Base-by-base conservation (phyloP, 495 filamentous ascomycete species). In the Lindgomyces ingoldianus region DNA sequence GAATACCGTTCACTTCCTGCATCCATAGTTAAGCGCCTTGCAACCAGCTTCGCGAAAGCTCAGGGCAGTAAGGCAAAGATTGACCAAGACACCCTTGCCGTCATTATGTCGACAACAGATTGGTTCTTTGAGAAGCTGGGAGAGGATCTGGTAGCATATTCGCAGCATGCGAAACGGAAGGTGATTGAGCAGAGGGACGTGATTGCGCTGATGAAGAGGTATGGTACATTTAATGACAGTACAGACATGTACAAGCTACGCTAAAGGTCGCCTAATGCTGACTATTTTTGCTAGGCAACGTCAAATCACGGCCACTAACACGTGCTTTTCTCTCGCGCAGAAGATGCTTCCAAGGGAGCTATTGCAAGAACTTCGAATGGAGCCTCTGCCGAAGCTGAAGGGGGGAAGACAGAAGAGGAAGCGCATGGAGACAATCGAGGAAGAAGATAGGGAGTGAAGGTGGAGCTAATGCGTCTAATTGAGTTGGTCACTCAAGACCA, bases 111-210 rank as follows among this genome's bases (percentile, higher is more conserved):
- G 69, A 90, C 91, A 16, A 88, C 87, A 18, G 89, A 93, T 33
- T 91, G 89, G 86, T 96, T 91, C 75, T 95, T 96, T 71, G 88
- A 93, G 69, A 92, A 96, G 73, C 79, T 87, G 14, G 83, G 89
- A 58, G 89, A 90, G 24, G 90, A 95, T 70, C 78, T 96, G 61
- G 83, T 83, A 2, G 85, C 81, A 1, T 96, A 92, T 75, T 88
- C 92, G 9, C 80, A 86, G 50, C 92, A 96, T 74, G 91, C 89
- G 3, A 85, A 87, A 27, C 83, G 92, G 42, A 93, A 88, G 74
- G 91, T 85, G 3, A 93, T 96, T 71, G 88, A 94, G 56, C 91
- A 95, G 71, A 86, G 79, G 56, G 92, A 96, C 74, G 85, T 93
- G 70, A 77, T 90, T 61, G 85, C 89, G 55, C 74, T 96, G 57